Conservation (phyloP, 2,329 filamentous ascomycete species). For the Huntiella decipiens region DNA sequence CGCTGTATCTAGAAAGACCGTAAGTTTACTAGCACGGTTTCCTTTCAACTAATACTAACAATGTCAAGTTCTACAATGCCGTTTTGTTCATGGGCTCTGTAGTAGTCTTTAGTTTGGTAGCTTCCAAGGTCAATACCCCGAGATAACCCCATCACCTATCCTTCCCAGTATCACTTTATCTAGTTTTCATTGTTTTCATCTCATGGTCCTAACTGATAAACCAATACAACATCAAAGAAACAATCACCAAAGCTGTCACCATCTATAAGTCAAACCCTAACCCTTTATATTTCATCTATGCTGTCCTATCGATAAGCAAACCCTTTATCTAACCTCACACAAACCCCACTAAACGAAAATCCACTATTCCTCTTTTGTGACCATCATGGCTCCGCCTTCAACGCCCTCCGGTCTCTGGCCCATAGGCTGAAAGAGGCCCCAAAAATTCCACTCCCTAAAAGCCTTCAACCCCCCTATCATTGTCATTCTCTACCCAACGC, state of each 20-base stretch:
- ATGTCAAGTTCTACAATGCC: conserved; percentile 76
- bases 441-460: not conserved
- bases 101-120: conserved; percentile 80
- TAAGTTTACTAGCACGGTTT: conserved; percentile 26
- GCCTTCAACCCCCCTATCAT: conserved; percentile 11
- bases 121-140: conserved; percentile 57
- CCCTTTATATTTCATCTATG: not conserved
- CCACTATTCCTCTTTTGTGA: conserved; percentile 1
- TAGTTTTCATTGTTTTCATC: not conserved
- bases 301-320: conserved; percentile 14
- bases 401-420: not conserved
- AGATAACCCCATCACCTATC: conserved; percentile 14
- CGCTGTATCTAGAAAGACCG: conserved; percentile 80
- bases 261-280: conserved; percentile 8
- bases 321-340: conserved; percentile 16
- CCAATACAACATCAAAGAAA: not conserved
- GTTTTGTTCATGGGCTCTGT: conserved; percentile 94
- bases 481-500: not conserved
- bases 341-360: conserved; percentile 11
- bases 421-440: conserved; percentile 3
- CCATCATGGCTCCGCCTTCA: not conserved
- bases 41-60: not conserved
- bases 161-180: not conserved
- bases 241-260: conserved; percentile 15
- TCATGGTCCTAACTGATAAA: not conserved